Base-by-base conservation (phyloP, 164 flowering plant species). In the Liriodendron chinense region DNA sequence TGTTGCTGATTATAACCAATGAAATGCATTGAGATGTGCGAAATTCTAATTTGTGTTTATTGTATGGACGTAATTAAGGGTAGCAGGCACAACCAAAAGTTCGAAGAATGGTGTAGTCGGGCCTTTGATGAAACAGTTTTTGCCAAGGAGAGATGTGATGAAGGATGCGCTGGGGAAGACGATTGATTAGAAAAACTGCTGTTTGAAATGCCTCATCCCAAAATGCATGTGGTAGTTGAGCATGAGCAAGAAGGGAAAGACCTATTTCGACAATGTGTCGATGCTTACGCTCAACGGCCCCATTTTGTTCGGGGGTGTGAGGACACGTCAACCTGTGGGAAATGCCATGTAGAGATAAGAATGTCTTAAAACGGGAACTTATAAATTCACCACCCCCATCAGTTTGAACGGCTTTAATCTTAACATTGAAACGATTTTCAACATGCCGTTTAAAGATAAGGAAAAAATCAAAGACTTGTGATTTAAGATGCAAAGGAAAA, bases 41-140 rank as follows among this genome's bases (percentile, higher is more conserved):
- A 16, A 64, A 64, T 2, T 71, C 76, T 3, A 77, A 50, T 16
- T 59, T 77, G 7, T 22, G 7, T 5, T 20, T 59, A 0, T 7
- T 16, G 47, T 47, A 69, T 21, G 13, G 47, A 1, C 47, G 43
- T 1, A 69, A 22, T 2, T 13, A 57, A 34, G 80, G 72, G 69
- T 73, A 78, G 13, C 69, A 67, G 16, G 5, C 12, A 28, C 75
- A 71, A 1, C 71, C 75, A 72, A 77, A 77, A 0, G 26, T 16
- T 16, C 43, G 3, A 14, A 72, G 73, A 12, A 22, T n/a, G 10
- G 18, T 6, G 18, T 59, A 77, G 28, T 65, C 50, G 13, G 77
- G 65, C 9, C 2, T 7, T 3, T 62, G 20, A 62, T 62, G n/a
- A 62, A 62, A 20, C 2, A 62, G 9, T 1, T 16, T 62, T n/a